Evolutionary conservation across 2,329 filamentous ascomycete species (phyloP).

Genomic region (Gremmenia infestans): DNA sequence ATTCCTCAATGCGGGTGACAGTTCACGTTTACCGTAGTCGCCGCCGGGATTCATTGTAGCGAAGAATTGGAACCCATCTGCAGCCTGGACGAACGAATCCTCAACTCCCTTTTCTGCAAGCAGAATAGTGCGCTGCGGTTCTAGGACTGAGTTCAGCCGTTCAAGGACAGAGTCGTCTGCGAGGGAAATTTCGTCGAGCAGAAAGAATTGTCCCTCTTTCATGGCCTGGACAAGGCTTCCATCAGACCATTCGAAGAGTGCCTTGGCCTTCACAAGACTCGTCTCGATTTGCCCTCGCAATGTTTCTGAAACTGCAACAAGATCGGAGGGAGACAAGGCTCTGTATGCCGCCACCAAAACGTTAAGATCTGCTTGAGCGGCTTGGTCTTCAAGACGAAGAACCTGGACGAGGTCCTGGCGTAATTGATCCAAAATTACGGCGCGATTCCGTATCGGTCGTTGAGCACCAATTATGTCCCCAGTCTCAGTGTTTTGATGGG

Average conservation of each 20-base stretch:
- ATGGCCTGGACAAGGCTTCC: slow-evolving; percentile 92
- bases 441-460: slow-evolving; percentile 80
- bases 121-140: slow-evolving; percentile 78
- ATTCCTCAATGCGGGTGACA: slow-evolving; percentile 91
- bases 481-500: slow-evolving; percentile 97
- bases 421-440: slow-evolving; percentile 63
- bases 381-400: slow-evolving; percentile 39
- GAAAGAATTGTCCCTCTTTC: slow-evolving; percentile 82
- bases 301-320: slow-evolving; percentile 30
- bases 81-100: slow-evolving; percentile 72
- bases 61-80: slow-evolving; percentile 85
- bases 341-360: slow-evolving; percentile 41
- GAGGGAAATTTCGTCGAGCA: slow-evolving; percentile 95
- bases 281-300: slow-evolving; percentile 36
- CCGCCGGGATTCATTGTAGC: slow-evolving; percentile 99
- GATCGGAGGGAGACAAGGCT: slow-evolving; percentile 42
- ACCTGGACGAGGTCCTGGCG: slow-evolving; percentile 52
- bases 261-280: slow-evolving; percentile 62
- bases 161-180: slow-evolving; percentile 97
- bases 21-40: slow-evolving; percentile 95
- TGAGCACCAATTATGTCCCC: slow-evolving; percentile 96
- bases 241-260: slow-evolving; percentile 94
- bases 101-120: slow-evolving; percentile 90
- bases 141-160: slow-evolving; percentile 91
- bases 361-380: slow-evolving; percentile 56